A percentile compares a stretch with the other conserved stretches of the same genome.
phyloP scores from a whole-genome alignment of 225 moss, liverwort and hornwort genomes.

The Marchantia paleacea region DNA sequence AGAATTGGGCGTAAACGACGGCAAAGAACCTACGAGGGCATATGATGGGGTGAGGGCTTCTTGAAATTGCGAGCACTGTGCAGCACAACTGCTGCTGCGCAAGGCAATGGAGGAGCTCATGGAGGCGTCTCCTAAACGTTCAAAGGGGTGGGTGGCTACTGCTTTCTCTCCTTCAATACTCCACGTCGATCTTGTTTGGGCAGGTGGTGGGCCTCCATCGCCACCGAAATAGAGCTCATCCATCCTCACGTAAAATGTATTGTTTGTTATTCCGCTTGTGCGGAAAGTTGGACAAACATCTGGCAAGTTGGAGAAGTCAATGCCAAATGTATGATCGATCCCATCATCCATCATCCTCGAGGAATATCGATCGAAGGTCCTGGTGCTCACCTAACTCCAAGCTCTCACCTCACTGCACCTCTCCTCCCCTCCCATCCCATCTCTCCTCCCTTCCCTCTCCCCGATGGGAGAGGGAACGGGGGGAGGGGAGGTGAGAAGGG shows the following conservation, averaged over 20 bases:
- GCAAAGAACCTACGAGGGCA: too few relatives aligned
- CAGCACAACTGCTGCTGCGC: not conserved
- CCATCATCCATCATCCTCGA: not conserved
- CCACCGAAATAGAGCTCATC: not conserved
- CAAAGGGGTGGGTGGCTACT: not conserved
- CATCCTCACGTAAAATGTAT: not conserved
- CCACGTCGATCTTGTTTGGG: not conserved
- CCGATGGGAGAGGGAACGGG: not conserved
- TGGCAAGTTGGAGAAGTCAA: slow-evolving; percentile 9
- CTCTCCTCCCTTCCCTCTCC: not conserved
- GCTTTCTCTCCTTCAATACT: not conserved
- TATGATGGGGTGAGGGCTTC: too few relatives aligned
- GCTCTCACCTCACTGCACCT: too few relatives aligned
- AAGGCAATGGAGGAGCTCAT: not conserved
- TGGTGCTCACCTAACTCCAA: not conserved
- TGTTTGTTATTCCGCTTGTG: not conserved
- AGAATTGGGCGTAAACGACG: too few relatives aligned
- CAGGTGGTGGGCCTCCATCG: not conserved
- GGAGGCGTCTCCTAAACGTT: not conserved
- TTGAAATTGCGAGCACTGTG: not conserved
- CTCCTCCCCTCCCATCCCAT: too few relatives aligned
- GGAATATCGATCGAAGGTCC: not conserved
- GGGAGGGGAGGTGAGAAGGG: not conserved
- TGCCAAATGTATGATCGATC: not conserved
- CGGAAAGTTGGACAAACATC: slow-evolving; percentile 3